Percentiles rank a stretch among this genome's conserved stretches.
phyloP scores from a whole-genome alignment of 1,139 yeast species.

The Taphrina communis region DNA sequence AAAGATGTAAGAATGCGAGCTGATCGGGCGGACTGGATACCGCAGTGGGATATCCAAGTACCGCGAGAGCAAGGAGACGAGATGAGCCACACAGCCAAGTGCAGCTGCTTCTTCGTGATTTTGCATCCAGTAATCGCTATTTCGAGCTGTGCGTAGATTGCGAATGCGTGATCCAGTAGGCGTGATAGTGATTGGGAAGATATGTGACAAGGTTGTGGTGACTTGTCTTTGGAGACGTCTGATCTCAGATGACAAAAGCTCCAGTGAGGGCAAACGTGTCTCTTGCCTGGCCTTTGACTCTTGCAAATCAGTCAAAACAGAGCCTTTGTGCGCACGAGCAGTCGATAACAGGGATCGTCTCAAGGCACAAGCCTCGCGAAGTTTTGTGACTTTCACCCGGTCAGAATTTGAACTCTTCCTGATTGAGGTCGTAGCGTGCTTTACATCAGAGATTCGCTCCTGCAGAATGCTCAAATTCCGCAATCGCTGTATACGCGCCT shows the following conservation, averaged over 20 bases:
- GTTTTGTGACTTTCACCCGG: not conserved
- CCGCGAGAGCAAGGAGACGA: constrained; percentile 55
- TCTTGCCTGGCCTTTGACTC: not conserved
- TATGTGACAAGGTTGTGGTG: constrained; percentile 21
- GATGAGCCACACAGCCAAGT: constrained; percentile 58
- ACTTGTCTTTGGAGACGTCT: constrained; percentile 20
- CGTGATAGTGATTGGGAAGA: constrained; percentile 19
- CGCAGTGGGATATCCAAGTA: constrained; percentile 59
- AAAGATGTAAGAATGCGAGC: constrained; percentile 59
- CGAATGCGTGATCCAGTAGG: constrained; percentile 10
- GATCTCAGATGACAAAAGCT: constrained; percentile 24
- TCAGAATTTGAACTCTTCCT: not conserved
- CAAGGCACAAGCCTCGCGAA: constrained; percentile 15
- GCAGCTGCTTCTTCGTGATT: constrained; percentile 57
- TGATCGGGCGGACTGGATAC: constrained; percentile 60
- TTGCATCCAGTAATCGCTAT: constrained; percentile 33
- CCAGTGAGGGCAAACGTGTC: constrained; percentile 5
- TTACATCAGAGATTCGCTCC: not conserved
- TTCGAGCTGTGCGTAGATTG: constrained; percentile 19
- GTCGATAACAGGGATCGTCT: constrained; percentile 1
- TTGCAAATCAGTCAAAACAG: not conserved
- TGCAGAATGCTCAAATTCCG: not conserved
- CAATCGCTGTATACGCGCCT: not conserved
- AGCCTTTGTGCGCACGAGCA: not conserved
- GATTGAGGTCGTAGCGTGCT: not conserved